phyloP scores from a whole-genome alignment of 257 asterid species.

The Capsicum rhomboideum region DNA sequence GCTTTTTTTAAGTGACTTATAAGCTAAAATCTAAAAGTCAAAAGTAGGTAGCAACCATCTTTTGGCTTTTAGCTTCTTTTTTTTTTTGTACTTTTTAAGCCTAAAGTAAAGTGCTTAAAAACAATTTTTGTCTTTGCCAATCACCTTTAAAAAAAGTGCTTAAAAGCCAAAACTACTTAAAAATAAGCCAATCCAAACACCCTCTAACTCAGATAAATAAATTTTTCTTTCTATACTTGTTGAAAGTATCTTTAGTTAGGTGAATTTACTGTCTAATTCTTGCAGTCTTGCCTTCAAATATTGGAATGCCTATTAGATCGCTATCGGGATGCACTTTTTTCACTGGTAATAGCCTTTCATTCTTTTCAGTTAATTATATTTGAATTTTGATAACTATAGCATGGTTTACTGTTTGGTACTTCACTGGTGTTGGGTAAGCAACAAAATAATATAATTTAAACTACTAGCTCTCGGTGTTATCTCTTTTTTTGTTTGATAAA shows the following conservation, averaged over 20 bases:
- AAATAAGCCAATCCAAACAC: too few species aligned
- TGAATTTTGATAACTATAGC: background rate
- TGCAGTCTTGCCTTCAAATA: constrained; percentile 90
- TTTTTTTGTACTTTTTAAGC: too few species aligned
- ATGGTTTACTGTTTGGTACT: background rate
- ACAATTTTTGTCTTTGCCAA: too few species aligned
- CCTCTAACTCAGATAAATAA: background rate
- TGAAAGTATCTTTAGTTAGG: background rate
- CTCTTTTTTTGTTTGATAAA: background rate
- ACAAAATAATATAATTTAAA: background rate
- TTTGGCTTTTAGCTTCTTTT: too few species aligned
- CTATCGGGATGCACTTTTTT: constrained; percentile 43
- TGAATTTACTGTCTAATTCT: constrained; percentile 4
- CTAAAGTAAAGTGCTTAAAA: too few species aligned
- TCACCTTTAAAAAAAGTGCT: background rate
- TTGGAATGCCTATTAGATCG: constrained; percentile 68
- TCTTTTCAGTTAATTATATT: background rate
- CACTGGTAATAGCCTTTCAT: constrained; percentile 44
- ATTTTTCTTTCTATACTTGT: background rate
- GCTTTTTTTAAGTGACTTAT: too few species aligned
- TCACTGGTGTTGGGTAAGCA: background rate
- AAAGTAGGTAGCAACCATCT: too few species aligned
- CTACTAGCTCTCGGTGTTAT: background rate
- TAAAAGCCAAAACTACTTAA: too few species aligned
- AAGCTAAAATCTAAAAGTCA: too few species aligned